Percentiles rank a stretch among this genome's conserved stretches.
phyloP scores from a whole-genome alignment of 805 yeast genomes.

The Metschnikowia proteae region DNA sequence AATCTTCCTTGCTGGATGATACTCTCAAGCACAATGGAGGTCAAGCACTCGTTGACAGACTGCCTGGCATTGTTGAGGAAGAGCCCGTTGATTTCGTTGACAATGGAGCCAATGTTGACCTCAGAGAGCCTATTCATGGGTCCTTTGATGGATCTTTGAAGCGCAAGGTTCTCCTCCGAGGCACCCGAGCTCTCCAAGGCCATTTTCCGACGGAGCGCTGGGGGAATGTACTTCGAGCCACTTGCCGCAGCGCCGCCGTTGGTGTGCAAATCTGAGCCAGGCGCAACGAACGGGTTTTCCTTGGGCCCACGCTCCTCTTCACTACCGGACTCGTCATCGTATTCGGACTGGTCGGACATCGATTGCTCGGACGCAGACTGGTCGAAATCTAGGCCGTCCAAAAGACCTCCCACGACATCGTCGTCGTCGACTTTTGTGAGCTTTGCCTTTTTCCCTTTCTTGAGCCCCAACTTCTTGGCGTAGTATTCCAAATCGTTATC shows the following conservation, averaged over 20 bases:
- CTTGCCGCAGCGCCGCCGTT: neutral
- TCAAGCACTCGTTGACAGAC: conserved; percentile 66
- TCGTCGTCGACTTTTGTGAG: conserved; percentile 55
- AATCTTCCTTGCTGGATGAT: conserved; percentile 60
- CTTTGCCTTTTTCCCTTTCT: conserved; percentile 45
- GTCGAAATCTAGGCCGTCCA: conserved; percentile 69
- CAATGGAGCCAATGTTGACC: conserved; percentile 68
- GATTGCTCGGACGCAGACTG: conserved; percentile 24
- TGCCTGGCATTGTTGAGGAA: conserved; percentile 72
- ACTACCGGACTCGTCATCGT: conserved; percentile 8
- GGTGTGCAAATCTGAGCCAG: conserved; percentile 7
- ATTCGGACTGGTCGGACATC: conserved; percentile 15
- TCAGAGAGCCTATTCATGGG: conserved; percentile 87
- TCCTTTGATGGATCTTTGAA: conserved; percentile 71
- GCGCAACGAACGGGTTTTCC: conserved; percentile 48
- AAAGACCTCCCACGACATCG: conserved; percentile 76
- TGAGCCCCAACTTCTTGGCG: conserved; percentile 74
- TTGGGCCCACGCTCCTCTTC: conserved; percentile 28
- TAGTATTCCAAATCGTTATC: conserved; percentile 80
- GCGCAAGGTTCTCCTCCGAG: conserved; percentile 39
- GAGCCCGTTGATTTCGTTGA: conserved; percentile 60
- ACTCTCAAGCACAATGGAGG: conserved; percentile 60
- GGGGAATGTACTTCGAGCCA: conserved; percentile 66
- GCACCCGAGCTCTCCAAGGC: conserved; percentile 36
- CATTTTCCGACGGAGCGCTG: conserved; percentile 65